These are phyloP conservation scores for Schizosaccharomyces lindneri DNA, from an alignment of 805 yeast genomes.

Conservation along the genomic window DNA sequence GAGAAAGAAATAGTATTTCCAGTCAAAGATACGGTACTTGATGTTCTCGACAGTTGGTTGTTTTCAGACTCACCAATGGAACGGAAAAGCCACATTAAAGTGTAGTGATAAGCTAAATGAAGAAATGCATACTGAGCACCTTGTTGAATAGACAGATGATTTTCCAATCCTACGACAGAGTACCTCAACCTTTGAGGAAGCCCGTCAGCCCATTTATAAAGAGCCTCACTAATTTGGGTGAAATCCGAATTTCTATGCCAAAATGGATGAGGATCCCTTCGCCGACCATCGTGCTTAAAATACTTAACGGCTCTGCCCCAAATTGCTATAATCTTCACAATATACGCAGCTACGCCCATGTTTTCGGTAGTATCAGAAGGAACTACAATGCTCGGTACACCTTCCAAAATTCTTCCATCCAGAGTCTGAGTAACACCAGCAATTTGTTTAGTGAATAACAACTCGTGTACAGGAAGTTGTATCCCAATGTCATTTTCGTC, in stretches of 20 bases:
- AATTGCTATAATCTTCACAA: constrained; percentile 8
- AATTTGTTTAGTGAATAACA: constrained; percentile 11
- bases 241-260: background rate
- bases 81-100: background rate
- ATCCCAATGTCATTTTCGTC: constrained; percentile 10
- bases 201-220: background rate
- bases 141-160: background rate
- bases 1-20: background rate
- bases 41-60: background rate
- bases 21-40: background rate
- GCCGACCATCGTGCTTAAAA: constrained; percentile 6
- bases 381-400: constrained; percentile 5
- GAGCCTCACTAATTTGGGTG: background rate
- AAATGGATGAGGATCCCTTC: background rate
- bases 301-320: constrained; percentile 11
- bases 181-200: background rate
- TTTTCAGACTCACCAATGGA: background rate
- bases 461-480: constrained; percentile 12
- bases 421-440: constrained; percentile 10
- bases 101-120: constrained; percentile 1
- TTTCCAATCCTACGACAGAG: background rate
- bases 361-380: background rate
- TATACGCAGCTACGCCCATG: constrained; percentile 10
- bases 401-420: constrained; percentile 6
- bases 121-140: constrained; percentile 1